Evolutionary conservation across 768 basidiomycete species (phyloP), one percentile per base, ranked within the genome.

Genomic region (Pleurotus giganteus): DNA sequence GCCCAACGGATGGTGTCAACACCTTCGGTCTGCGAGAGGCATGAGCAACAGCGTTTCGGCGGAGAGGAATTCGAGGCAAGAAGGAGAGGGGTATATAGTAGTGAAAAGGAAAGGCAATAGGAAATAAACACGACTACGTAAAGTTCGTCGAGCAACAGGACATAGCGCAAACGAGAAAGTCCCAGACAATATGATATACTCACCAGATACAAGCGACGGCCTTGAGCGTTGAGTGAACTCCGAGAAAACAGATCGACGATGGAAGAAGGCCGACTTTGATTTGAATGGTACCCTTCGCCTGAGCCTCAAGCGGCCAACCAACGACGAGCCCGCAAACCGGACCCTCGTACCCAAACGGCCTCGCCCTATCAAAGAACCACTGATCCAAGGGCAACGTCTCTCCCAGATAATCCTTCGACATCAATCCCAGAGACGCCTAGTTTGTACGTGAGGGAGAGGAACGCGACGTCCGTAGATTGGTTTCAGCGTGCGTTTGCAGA

Each of bases 351-450:
- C 64, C 79, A 56, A 77, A 80, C 0, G 73, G 70, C 15, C 69
- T 69, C 23, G 66, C 71, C 54, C 52, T 54, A 34, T 63, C 60
- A 11, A 56, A 52, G 54, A 94, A 97, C 92, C 93, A 96, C 29
- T 90, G 84, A 17, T 86, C 86, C n/a, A 96, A 66, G 0, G 84
- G 81, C 5, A 98, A 60, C 0, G 86, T 80, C 69, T 99, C 96
- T 12, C 97, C 97, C 15, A 99, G 78, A 66, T 97, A 99, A 43
- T 98, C 96, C 72, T 94, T 97, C 63, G 78, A 82, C 63, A 94
- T 67, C 60, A 91, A 70, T 95, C 94, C 95, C 96, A 99, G 0
- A 94, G 1, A 80, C 83, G 29, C 89, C 88, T 4, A 91, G 77
- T 41, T 76, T 75, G 60, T 89, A 87, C 0, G 86, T 85, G 24